Evolutionary conservation across 176 grass and related monocot genomes (phyloP), one percentile per base, ranked within the genome.

Genomic region (Carex littledalei): DNA sequence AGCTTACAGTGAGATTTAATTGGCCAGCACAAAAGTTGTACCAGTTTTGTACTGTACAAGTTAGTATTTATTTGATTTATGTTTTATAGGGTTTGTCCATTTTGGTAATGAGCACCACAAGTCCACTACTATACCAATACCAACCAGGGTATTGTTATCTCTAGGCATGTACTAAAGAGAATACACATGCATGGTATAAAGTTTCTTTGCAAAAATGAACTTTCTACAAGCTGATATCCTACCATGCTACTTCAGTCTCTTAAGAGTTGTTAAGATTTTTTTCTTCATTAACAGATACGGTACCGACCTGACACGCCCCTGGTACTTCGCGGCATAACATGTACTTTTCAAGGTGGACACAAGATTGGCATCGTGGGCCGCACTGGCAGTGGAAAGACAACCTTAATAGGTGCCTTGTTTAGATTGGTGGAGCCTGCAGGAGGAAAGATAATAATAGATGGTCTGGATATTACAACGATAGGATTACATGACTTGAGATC

Each of bases 311-410:
- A 92, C 84, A n/a, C 96, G 63, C 93, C 91, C 11, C 84, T 95
- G 61, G 93, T 95, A 8, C 78, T 99, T 50, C 81, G 82, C 60
- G 90, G 96, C 86, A 92, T 99, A 79, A 89, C 87, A 78, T 99
- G 96, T 59, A 95, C 81, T 6, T 94, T 99, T 80, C 77, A 95
- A 82, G 96, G 93, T n/a, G 90, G 96, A 22, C 49, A 88, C 70
- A 99, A 95, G 77, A 94, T 98, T 62, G 93, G 93, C 35, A 94
- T 98, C 65, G 95, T 98, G 65, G 95, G 95, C 9, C 89, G 95
- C 6, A 98, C 93, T 43, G 96, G 96, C 73, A 98, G 93, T 85
- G 93, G 96, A 54, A 95, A 99, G 78, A 95, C 96, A 82, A 99
- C 93, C 85, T 84, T 99, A 85, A 94, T 99, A 53, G 83, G 93